phyloP scores from a whole-genome alignment of 768 basidiomycete species.

The Hemileccinum rubropunctum region DNA sequence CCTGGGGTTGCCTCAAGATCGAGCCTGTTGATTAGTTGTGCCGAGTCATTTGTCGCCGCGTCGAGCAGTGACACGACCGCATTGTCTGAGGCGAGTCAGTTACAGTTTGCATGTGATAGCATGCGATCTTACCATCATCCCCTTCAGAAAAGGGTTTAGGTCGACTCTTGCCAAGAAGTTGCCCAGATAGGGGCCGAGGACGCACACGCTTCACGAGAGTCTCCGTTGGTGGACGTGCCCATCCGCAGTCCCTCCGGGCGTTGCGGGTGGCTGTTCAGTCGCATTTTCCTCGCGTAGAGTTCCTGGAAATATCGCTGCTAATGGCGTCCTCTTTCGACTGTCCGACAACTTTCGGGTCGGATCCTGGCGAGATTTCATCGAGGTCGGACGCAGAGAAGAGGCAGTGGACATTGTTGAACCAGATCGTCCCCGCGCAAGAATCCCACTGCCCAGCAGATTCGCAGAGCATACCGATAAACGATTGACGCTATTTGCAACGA shows the following conservation, averaged over 20 bases:
- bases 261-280: not conserved
- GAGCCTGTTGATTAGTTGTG: conserved; percentile 74
- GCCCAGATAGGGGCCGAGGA: conserved; percentile 62
- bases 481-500: conserved; percentile 7
- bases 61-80: conserved; percentile 67
- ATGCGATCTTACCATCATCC: conserved; percentile 38
- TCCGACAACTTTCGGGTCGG: conserved; percentile 48
- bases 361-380: conserved; percentile 38
- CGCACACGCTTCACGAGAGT: conserved; percentile 44
- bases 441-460: conserved; percentile 26
- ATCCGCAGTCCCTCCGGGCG: conserved; percentile 48
- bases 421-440: conserved; percentile 33
- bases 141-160: conserved; percentile 50
- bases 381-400: conserved; percentile 49
- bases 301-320: conserved; percentile 62
- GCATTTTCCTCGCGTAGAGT: conserved; percentile 14
- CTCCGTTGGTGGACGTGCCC: conserved; percentile 37
- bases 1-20: conserved; percentile 77
- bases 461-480: conserved; percentile 35
- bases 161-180: conserved; percentile 47
- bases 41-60: conserved; percentile 78
- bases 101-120: not conserved
- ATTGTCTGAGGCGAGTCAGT: conserved; percentile 25
- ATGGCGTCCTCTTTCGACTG: conserved; percentile 49
- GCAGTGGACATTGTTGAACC: conserved; percentile 40